Percentiles rank a stretch among this genome's conserved stretches.
Evolutionary conservation across 768 basidiomycete genomes (phyloP).

Genomic region (Hygrophorus pudorinus): DNA sequence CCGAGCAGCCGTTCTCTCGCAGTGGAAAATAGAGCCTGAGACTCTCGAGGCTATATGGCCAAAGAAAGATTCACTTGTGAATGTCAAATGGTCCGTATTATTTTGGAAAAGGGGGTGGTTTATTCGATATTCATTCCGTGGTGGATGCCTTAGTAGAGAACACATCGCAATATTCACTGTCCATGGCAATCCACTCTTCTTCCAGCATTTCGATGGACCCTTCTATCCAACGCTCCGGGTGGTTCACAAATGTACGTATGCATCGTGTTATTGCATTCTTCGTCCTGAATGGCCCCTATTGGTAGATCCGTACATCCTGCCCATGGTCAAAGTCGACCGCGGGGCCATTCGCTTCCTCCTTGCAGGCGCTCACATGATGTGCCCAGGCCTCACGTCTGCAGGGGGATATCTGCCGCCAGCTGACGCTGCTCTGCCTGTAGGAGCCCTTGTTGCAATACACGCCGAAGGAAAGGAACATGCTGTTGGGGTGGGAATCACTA

Average conservation of each 20-base stretch:
- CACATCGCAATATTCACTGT: conserved; percentile 91
- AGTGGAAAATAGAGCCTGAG: conserved; percentile 75
- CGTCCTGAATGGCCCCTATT: conserved; percentile 2
- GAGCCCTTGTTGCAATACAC: conserved; percentile 78
- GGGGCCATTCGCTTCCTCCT: conserved; percentile 97
- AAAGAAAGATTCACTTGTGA: conserved; percentile 91
- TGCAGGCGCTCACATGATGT: conserved; percentile 93
- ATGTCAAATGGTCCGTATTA: conserved; percentile 77
- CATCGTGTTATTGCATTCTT: conserved; percentile 2
- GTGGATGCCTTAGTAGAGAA: conserved; percentile 62
- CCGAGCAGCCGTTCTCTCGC: conserved; percentile 66
- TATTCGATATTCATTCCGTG: conserved; percentile 8
- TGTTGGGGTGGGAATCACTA: conserved; percentile 76
- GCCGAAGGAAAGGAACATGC: conserved; percentile 97
- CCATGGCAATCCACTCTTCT: conserved; percentile 79
- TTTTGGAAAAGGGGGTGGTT: too few relatives aligned
- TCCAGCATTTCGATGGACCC: conserved; percentile 95
- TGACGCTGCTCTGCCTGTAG: conserved; percentile 54
- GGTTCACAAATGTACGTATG: conserved; percentile 80
- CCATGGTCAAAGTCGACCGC: conserved; percentile 84
- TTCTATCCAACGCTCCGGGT: conserved; percentile 82
- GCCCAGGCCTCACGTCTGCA: conserved; percentile 88
- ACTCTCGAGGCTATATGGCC: conserved; percentile 92
- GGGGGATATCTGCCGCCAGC: conserved; percentile 81
- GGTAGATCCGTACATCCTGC: conserved; percentile 84